phyloP scores from a whole-genome alignment of 306 rosid genomes.

The Acacia melanoxylon region DNA sequence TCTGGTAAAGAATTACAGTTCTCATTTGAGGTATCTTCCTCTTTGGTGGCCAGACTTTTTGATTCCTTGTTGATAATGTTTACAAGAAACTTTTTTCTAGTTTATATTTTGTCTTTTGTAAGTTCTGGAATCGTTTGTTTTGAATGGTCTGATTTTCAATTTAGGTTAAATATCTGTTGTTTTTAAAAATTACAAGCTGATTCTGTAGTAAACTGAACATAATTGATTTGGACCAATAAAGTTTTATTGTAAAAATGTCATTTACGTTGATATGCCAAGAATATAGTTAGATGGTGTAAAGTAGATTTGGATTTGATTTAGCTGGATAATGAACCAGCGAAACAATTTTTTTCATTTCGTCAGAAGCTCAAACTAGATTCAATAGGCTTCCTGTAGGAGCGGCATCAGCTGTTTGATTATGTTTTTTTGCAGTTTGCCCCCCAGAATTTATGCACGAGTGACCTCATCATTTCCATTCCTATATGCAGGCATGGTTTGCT shows the following conservation, averaged over 20 bases:
- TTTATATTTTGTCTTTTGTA: not conserved
- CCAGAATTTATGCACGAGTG: slow-evolving; percentile 28
- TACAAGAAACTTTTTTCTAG: not conserved
- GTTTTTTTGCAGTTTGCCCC: slow-evolving; percentile 4
- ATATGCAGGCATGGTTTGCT: slow-evolving; percentile 78
- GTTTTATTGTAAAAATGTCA: slow-evolving; percentile 4
- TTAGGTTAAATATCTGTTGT: not conserved
- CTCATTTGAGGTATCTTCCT: slow-evolving; percentile 64
- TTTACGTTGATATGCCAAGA: slow-evolving; percentile 11
- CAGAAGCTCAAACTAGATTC: slow-evolving; percentile 22
- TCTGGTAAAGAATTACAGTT: slow-evolving; percentile 75
- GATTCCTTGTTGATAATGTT: slow-evolving; percentile 21
- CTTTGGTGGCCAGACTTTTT: slow-evolving; percentile 18
- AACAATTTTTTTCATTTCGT: slow-evolving; percentile 12
- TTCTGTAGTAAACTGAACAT: not conserved
- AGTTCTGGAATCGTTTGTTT: not conserved
- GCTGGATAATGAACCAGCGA: slow-evolving; percentile 14
- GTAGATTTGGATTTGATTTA: slow-evolving; percentile 4
- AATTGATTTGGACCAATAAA: slow-evolving; percentile 12
- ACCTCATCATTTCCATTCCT: slow-evolving; percentile 26
- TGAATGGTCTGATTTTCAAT: slow-evolving; percentile 14
- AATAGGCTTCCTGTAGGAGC: slow-evolving; percentile 23
- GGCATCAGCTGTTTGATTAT: slow-evolving; percentile 20
- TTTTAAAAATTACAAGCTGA: not conserved
- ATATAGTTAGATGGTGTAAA: slow-evolving; percentile 7